Percentiles rank a stretch among this genome's conserved stretches.
Evolutionary conservation across 2,329 filamentous ascomycete species (phyloP).

Genomic region (Hypoxylon sp.): DNA sequence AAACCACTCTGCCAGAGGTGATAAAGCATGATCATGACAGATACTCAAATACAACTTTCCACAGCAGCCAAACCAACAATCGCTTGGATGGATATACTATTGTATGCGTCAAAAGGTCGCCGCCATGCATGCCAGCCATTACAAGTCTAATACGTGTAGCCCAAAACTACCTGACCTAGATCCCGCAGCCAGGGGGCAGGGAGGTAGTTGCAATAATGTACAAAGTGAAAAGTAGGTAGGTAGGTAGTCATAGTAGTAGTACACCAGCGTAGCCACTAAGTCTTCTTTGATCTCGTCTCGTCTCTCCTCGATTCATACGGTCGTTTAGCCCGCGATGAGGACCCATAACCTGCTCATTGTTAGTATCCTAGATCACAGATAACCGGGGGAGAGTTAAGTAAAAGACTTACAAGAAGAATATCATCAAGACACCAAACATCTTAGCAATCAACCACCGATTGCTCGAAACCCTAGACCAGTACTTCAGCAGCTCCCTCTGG

Average conservation of each 20-base stretch:
- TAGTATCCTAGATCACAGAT: too few relatives aligned
- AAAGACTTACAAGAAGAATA: conserved; percentile 75
- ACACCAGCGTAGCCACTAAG: conserved; percentile 30
- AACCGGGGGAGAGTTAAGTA: neutral
- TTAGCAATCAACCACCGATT: conserved; percentile 93
- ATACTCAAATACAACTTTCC: too few relatives aligned
- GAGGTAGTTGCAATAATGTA: conserved; percentile 38
- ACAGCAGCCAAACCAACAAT: conserved; percentile 5
- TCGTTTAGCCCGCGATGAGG: conserved; percentile 64
- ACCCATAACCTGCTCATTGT: conserved; percentile 66
- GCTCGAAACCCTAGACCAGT: conserved; percentile 92
- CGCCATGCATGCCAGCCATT: conserved; percentile 26
- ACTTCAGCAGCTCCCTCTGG: conserved; percentile 93
- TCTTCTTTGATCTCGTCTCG: conserved; percentile 20
- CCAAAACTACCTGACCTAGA: conserved; percentile 22
- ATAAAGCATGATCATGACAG: too few relatives aligned
- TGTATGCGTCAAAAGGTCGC: conserved; percentile 17
- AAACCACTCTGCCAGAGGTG: too few relatives aligned
- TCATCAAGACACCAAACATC: conserved; percentile 92
- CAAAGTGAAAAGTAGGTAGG: conserved; percentile 37
- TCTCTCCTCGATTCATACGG: conserved; percentile 13
- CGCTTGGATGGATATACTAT: conserved; percentile 13
- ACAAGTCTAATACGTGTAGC: conserved; percentile 34
- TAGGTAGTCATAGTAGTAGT: conserved; percentile 23
- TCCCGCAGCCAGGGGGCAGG: conserved; percentile 14